Conservation (phyloP, 768 basidiomycete species). For the Mycena galericulata region DNA sequence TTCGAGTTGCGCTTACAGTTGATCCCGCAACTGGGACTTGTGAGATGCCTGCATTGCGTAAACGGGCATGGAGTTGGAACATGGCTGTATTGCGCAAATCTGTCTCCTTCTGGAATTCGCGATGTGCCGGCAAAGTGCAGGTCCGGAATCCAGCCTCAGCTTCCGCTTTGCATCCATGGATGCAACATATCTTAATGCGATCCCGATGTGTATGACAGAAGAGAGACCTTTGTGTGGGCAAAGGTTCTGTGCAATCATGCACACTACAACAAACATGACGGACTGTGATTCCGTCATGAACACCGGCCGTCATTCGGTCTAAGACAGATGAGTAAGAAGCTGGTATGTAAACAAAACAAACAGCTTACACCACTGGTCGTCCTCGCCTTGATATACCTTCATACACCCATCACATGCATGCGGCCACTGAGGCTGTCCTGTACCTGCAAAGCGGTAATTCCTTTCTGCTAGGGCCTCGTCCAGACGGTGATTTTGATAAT, state of each 20-base stretch:
- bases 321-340: neutral
- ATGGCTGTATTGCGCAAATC: neutral
- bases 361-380: constrained; percentile 3
- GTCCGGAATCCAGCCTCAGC: neutral
- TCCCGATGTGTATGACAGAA: neutral
- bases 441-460: constrained; percentile 16
- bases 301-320: constrained; percentile 16
- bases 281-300: constrained; percentile 3
- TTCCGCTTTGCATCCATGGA: neutral
- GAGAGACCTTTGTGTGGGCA: neutral
- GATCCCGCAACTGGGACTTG: neutral
- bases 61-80: constrained; percentile 2
- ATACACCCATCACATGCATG: constrained; percentile 19
- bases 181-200: neutral
- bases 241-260: constrained; percentile 1
- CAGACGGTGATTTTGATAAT: neutral
- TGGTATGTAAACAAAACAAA: neutral
- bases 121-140: neutral
- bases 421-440: constrained; percentile 22
- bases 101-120: neutral
- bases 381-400: constrained; percentile 12
- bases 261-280: neutral
- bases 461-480: constrained; percentile 8
- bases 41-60: neutral
- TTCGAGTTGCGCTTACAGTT: neutral